These are phyloP conservation scores for Sporothrix variecibatus DNA, from an alignment of 2,329 filamentous ascomycete genomes.

Conservation along the genomic window DNA sequence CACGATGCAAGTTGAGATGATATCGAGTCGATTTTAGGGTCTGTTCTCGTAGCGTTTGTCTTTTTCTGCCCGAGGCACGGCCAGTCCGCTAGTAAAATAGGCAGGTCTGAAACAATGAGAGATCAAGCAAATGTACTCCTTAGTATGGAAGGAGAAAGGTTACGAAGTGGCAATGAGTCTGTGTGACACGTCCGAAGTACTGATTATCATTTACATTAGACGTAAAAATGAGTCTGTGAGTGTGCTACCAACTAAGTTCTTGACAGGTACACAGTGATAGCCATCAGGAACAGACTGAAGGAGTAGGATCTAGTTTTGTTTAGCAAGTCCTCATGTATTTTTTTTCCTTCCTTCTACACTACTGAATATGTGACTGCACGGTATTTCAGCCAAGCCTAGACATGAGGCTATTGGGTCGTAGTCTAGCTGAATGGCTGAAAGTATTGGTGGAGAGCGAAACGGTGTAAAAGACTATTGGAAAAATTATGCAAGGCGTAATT, in stretches of 20 bases:
- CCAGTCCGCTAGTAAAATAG: not conserved
- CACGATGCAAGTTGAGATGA: constrained; percentile 3
- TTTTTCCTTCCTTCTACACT: not conserved
- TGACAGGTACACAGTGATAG: not conserved
- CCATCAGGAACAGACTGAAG: not conserved
- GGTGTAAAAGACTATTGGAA: not conserved
- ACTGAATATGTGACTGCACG: not conserved
- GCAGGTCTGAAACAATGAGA: not conserved
- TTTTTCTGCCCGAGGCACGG: not conserved
- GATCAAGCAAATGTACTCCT: not conserved
- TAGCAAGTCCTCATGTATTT: not conserved
- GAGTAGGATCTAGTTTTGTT: not conserved
- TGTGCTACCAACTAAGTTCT: not conserved
- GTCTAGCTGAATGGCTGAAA: not conserved
- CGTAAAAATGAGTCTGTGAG: not conserved
- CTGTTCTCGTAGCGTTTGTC: not conserved
- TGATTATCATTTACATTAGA: not conserved
- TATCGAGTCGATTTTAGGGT: not conserved
- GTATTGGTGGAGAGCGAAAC: not conserved
- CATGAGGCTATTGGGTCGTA: not conserved
- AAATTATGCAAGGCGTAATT: not conserved
- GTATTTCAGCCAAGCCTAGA: not conserved
- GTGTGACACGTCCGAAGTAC: not conserved
- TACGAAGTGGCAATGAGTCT: not conserved
- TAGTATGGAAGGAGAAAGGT: not conserved